Percentiles rank a stretch among this genome's conserved stretches.
These are phyloP conservation scores for Theobroma cacao DNA, from an alignment of 345 rosid species.

Conservation along the genomic window DNA sequence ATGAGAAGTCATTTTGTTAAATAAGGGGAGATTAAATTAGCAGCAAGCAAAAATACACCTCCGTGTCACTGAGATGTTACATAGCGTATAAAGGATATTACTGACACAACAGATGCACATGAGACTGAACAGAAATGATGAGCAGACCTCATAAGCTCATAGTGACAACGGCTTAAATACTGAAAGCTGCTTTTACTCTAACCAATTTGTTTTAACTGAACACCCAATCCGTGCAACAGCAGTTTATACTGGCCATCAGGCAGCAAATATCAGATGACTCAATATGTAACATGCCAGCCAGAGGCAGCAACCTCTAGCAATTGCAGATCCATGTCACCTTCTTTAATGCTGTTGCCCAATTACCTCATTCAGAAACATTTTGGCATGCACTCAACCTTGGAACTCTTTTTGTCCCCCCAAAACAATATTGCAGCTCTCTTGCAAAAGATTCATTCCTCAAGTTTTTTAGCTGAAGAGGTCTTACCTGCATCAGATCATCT, in stretches of 20 bases:
- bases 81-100: neutral
- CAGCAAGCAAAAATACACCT: neutral
- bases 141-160: neutral
- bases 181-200: neutral
- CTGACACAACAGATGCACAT: neutral
- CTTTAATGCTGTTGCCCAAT: neutral
- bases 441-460: neutral
- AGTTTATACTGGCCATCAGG: neutral
- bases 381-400: neutral
- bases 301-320: neutral
- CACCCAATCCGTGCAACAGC: neutral
- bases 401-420: neutral
- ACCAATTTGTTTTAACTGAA: neutral
- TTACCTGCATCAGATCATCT: neutral
- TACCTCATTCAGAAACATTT: neutral
- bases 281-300: neutral
- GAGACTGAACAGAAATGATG: neutral
- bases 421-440: neutral
- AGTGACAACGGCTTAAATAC: no score
- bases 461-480: neutral
- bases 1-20: neutral
- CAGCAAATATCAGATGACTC: neutral
- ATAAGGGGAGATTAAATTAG: neutral
- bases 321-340: neutral
- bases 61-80: neutral